Percentiles rank a stretch among this genome's conserved stretches.
Evolutionary conservation across 768 basidiomycete species (phyloP).

Genomic region (Termitomyces sp.): DNA sequence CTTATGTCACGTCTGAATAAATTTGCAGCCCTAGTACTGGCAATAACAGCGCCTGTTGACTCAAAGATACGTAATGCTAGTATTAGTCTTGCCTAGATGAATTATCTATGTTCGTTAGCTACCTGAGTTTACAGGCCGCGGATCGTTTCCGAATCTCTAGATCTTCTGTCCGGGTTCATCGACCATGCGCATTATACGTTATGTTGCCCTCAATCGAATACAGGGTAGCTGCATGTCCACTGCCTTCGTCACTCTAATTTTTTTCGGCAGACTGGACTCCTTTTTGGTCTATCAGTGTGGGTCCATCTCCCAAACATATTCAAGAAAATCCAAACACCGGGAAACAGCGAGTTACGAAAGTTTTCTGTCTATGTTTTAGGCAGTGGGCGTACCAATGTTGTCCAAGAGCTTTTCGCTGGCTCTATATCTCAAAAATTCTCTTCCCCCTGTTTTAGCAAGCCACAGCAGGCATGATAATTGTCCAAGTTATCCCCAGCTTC

Average conservation of each 20-base stretch:
- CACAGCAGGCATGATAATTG: not conserved
- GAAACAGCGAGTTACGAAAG: not conserved
- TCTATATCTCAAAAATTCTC: not conserved
- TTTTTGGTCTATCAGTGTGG: conserved; percentile 3
- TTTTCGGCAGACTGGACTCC: not conserved
- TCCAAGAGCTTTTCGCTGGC: not conserved
- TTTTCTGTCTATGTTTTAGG: not conserved
- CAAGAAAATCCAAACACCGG: not conserved
- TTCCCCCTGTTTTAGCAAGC: conserved; percentile 9
- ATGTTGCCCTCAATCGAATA: conserved; percentile 7
- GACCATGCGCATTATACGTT: conserved; percentile 6
- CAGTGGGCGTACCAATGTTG: not conserved
- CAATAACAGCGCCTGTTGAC: conserved; percentile 5
- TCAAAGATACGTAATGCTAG: conserved; percentile 14
- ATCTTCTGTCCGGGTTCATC: conserved; percentile 8
- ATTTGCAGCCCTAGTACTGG: not conserved
- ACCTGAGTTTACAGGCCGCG: conserved; percentile 13
- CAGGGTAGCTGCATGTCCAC: not conserved
- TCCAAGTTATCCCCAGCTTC: not conserved
- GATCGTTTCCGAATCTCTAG: conserved; percentile 13
- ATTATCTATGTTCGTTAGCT: conserved; percentile 14
- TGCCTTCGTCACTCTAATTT: not conserved
- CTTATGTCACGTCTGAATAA: not conserved
- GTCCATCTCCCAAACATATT: not conserved
- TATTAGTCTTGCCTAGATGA: conserved; percentile 13